Conservation (phyloP, 352 stramenopile genomes). For the Pythium sp. region DNA sequence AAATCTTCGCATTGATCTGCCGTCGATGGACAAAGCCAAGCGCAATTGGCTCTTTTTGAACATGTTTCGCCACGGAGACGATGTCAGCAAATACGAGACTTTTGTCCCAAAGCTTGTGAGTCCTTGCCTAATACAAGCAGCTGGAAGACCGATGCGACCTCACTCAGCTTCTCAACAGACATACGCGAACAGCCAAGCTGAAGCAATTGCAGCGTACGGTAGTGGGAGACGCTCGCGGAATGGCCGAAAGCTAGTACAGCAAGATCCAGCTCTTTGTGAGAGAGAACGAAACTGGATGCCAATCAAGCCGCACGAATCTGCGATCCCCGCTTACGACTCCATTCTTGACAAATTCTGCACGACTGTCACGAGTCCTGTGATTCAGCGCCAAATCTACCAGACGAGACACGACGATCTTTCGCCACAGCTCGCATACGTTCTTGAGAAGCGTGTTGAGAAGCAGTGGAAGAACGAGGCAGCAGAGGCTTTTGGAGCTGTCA, state of each 20-base stretch:
- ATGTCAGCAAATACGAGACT: conserved; percentile 61
- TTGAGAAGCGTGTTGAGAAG: conserved; percentile 65
- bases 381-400: conserved; percentile 79
- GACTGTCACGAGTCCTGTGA: conserved; percentile 62
- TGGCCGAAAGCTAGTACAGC: conserved; percentile 28
- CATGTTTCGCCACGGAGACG: conserved; percentile 74
- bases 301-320: conserved; percentile 39
- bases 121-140: background rate
- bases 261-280: conserved; percentile 22
- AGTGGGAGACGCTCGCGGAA: conserved; percentile 3
- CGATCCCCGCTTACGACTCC: conserved; percentile 66
- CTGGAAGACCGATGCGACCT: conserved; percentile 3
- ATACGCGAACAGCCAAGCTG: conserved; percentile 19
- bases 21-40: conserved; percentile 59
- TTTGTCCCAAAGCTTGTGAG: conserved; percentile 38
- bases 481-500: conserved; percentile 37
- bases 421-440: conserved; percentile 64
- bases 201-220: conserved; percentile 16
- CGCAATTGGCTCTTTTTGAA: conserved; percentile 76
- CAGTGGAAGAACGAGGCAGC: conserved; percentile 37
- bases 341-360: conserved; percentile 81
- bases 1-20: conserved; percentile 47
- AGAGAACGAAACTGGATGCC: conserved; percentile 60
- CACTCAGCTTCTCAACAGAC: conserved; percentile 19
- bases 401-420: conserved; percentile 57